A percentile compares a stretch with the other conserved stretches of the same genome.
These are phyloP conservation scores for Gardenia jasminoides DNA, from an alignment of 257 asterid genomes.

Conservation along the genomic window DNA sequence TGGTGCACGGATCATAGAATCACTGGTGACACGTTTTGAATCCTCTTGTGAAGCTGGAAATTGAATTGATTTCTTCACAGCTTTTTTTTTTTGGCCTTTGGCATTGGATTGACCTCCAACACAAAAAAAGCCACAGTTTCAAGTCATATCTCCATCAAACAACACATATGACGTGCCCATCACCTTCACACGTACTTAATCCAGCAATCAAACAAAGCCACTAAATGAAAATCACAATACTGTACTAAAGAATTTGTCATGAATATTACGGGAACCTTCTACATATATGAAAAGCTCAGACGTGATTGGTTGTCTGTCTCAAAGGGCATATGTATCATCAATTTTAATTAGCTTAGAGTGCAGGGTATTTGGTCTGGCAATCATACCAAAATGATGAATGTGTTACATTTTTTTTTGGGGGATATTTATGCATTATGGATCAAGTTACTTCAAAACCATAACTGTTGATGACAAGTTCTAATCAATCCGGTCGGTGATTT, in stretches of 20 bases:
- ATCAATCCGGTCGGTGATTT: not conserved
- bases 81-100: not conserved
- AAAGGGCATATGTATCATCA: no score
- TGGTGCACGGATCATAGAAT: no score
- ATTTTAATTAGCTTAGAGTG: no score
- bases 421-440: not conserved
- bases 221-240: no score
- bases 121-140: not conserved
- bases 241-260: not conserved
- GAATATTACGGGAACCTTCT: no score
- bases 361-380: not conserved
- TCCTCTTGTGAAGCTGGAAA: no score
- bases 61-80: not conserved
- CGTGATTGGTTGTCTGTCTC: no score
- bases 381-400: not conserved
- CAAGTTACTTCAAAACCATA: not conserved
- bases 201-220: not conserved
- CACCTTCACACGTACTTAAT: not conserved
- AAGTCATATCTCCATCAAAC: not conserved
- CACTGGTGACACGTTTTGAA: no score
- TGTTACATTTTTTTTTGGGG: not conserved
- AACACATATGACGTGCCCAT: slow-evolving; percentile 1
- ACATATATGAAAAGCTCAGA: not conserved
- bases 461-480: slow-evolving; percentile 4
- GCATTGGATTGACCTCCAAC: not conserved